Percentiles rank a stretch among this genome's conserved stretches.
Conservation (phyloP, 495 filamentous ascomycete genomes). For the Penicillium steckii region DNA sequence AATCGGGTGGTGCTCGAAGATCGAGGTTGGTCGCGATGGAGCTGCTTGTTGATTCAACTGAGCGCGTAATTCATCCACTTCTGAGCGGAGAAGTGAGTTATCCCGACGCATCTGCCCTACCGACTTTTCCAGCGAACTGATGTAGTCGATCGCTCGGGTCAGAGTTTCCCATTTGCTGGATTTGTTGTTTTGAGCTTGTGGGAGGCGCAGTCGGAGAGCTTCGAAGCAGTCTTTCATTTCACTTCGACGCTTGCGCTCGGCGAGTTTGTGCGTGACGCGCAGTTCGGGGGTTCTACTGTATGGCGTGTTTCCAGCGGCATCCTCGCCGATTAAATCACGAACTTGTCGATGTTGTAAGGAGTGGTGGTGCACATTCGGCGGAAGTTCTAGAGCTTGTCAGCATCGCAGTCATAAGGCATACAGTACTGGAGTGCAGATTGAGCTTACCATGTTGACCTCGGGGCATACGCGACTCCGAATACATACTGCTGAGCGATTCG, state of each 20-base stretch:
- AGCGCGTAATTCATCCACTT: constrained; percentile 46
- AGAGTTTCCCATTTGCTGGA: constrained; percentile 99
- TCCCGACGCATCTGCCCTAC: constrained; percentile 31
- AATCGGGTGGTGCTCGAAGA: constrained; percentile 43
- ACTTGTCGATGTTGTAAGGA: constrained; percentile 73
- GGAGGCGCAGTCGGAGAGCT: constrained; percentile 74
- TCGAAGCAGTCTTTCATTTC: constrained; percentile 99
- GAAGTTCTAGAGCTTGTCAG: constrained; percentile 36
- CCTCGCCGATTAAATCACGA: constrained; percentile 61
- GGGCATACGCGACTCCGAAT: constrained; percentile 69
- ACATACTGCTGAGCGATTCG: constrained; percentile 73
- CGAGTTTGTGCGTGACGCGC: constrained; percentile 92
- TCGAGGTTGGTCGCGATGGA: constrained; percentile 38
- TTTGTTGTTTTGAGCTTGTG: constrained; percentile 84
- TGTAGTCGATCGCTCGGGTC: constrained; percentile 56
- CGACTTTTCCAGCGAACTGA: constrained; percentile 36
- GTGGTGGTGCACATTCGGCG: constrained; percentile 65
- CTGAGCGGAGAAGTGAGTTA: constrained; percentile 53
- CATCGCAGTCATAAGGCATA: constrained; percentile 5
- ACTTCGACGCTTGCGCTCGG: constrained; percentile 90
- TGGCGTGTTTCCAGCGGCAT: constrained; percentile 60
- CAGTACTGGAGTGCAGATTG: no score
- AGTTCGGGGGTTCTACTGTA: constrained; percentile 95
- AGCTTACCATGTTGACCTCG: constrained; percentile 65
- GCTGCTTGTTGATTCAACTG: constrained; percentile 49